These are phyloP conservation scores for Mycena polygramma DNA, from an alignment of 768 basidiomycete genomes.

Conservation along the genomic window DNA sequence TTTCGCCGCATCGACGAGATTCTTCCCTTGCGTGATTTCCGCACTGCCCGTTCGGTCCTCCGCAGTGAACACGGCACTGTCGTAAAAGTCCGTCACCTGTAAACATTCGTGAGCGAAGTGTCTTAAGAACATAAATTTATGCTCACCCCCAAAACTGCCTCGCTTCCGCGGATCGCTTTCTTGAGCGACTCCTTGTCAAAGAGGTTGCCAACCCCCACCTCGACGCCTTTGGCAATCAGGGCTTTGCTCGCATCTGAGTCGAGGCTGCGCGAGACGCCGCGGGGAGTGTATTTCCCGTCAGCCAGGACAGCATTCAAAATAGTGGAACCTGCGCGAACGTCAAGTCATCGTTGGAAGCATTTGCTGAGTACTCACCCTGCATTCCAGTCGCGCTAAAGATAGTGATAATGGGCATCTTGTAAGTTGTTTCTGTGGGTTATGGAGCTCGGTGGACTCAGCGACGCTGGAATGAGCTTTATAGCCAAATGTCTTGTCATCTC, in stretches of 20 bases:
- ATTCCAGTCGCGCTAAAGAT: too few species aligned
- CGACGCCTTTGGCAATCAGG: conserved; percentile 14
- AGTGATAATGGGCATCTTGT: too few species aligned
- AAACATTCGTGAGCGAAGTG: too few species aligned
- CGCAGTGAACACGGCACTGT: background rate
- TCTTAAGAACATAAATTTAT: too few species aligned
- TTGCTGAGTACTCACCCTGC: too few species aligned
- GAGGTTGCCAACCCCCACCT: background rate
- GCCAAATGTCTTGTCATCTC: too few species aligned
- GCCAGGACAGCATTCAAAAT: background rate
- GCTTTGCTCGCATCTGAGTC: conserved; percentile 24
- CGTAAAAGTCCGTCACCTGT: background rate
- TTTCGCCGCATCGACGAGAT: conserved; percentile 30
- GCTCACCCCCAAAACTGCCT: conserved; percentile 19
- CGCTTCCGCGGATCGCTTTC: conserved; percentile 17
- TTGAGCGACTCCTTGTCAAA: background rate
- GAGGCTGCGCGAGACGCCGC: conserved; percentile 24
- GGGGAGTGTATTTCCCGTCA: conserved; percentile 27
- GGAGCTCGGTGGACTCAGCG: too few species aligned
- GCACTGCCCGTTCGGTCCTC: background rate
- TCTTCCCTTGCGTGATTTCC: conserved; percentile 15
- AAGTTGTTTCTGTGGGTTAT: too few species aligned
- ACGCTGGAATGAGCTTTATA: too few species aligned
- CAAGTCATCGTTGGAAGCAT: too few species aligned
- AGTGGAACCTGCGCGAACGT: background rate